Base-by-base conservation (phyloP, 768 basidiomycete species). In the Jaapia argillacea region DNA sequence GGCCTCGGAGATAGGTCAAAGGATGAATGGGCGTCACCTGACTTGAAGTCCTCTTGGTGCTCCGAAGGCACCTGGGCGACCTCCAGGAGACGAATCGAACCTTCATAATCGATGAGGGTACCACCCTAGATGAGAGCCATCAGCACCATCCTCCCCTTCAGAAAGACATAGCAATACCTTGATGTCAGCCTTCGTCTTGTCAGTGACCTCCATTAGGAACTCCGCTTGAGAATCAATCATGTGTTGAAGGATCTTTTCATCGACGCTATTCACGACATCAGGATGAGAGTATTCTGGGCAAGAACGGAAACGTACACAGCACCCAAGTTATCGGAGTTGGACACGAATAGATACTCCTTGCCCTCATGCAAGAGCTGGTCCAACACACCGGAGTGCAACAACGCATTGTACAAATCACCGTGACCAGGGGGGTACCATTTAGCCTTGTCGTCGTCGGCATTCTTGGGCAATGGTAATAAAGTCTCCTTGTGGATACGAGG, bases 381-480 rank as follows among this genome's bases (percentile, higher is more conserved):
- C 50, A 98, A 74, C 41, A 92, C 79, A 49, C 93, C 91, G 20
- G 85, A 89, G 65, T 92, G 91, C 56, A 78, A 65, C 49, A 97
- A 72, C 26, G 92, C 89, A 54, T 93, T 90, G 69, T 92, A 97
- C 56, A 97, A 68, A 64, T 97, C 92, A 60, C 93, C 92, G 69
- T 97, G 93, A 52, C 93, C 92, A 41, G 93, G 89, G 43, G 93
- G 91, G 72, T 96, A 97, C 91, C 93, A 97, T 65, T 79, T 68
- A 59, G 77, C 77, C 75, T 94, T 91, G 71, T 93, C 85, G 53
- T 84, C 83, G 45, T 75, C 74, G 27, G 80, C 81, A 38, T 74
- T 71, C 55, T 79, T 77, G 14, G 91, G 88, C 60, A 76, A 82
- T 18, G 91, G 91, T 10, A 92, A 75, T 49, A 92, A 75, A 18